Evolutionary conservation across 2,329 filamentous ascomycete genomes (phyloP).

Genomic region (Aspergillus thermomutatus): DNA sequence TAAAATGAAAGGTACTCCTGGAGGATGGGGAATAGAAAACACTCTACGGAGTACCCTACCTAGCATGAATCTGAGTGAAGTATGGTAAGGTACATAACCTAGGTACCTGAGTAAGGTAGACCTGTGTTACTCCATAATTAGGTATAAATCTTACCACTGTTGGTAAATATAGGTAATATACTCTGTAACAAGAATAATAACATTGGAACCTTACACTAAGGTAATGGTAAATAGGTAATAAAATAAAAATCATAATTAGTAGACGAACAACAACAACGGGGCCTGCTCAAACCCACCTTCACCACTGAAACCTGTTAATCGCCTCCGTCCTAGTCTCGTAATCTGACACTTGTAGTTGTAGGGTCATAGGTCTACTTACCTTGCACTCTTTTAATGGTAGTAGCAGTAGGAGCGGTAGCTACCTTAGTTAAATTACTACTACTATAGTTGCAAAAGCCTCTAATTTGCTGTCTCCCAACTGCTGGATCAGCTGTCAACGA

Average conservation of each 20-base stretch:
- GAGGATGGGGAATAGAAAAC: background rate
- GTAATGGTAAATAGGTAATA: background rate
- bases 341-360: background rate
- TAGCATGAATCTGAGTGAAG: no score
- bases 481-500: conserved; percentile 23
- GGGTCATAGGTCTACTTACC: background rate
- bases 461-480: conserved; percentile 16
- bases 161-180: background rate
- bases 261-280: conserved; percentile 4
- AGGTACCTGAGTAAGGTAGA: no score
- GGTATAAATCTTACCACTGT: background rate
- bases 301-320: background rate
- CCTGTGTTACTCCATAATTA: no score
- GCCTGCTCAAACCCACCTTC: conserved; percentile 7
- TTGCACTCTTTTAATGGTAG: background rate
- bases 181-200: background rate
- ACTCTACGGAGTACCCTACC: no score
- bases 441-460: conserved; percentile 13
- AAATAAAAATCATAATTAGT: conserved; percentile 5
- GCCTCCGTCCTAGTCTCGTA: background rate
- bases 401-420: conserved; percentile 1
- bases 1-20: background rate
- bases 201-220: background rate
- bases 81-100: no score
- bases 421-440: background rate